Base-by-base conservation (phyloP, 805 yeast genomes). In the Saccharomyces kudriavzevii region DNA sequence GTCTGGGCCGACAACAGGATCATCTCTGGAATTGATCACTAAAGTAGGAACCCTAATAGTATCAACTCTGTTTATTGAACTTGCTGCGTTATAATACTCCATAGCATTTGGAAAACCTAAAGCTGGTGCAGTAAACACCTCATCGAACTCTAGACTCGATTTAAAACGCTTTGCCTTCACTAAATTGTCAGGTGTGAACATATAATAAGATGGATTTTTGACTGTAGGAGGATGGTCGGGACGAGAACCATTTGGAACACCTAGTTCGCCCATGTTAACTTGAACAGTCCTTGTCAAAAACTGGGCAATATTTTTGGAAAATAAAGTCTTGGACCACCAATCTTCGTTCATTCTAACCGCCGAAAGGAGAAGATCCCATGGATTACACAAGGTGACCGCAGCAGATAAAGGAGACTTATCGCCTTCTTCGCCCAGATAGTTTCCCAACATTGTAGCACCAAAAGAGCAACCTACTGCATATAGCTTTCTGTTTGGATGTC, bases 281-380 rank as follows among this genome's bases (percentile, higher is more conserved):
- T 77, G 76, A 26, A 78, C 63, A 53, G 77, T 56, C 58, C 77
- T 75, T 5, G 71, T 62, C 47, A 80, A 63, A 45, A 72, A 76
- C 25, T 68, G 72, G 2, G 74, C 63, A 54, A 79, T 69, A 14
- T 73, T 69, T 35, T 75, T 76, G 14, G 70, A 69, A 53, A 78
- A 79, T 2, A 78, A 47, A 29, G 68, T 63, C 40, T 64, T 66
- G 5, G 82, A 78, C 60, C 74, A 61, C 45, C 66, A 67, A 31
- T 75, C 68, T 5, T 57, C 54, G 4, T 69, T 59, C 51, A 83
- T 66, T 46, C 76, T 79, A 47, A 71, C 63, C n/a, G 76, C 72
- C 6, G 85, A 76, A 55, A 77, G 82, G 14, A 77, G 68, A 64
- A 87, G 73, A 66, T 86, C 88, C 91, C 91, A 87, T 9, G 92